Base-by-base conservation (phyloP, 805 yeast species). In the Ogataea degrootiae region DNA sequence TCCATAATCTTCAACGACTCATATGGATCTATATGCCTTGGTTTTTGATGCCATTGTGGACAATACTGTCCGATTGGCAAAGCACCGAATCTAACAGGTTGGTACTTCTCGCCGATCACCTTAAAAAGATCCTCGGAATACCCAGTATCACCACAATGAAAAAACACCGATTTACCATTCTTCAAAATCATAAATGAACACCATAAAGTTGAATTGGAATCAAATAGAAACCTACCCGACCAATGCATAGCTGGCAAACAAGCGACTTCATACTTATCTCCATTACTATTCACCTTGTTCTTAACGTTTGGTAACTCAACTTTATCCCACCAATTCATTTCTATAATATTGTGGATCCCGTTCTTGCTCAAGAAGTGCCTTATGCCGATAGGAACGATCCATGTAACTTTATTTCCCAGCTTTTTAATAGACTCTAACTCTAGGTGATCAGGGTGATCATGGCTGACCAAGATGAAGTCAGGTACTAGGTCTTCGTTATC, bases 201-300 rank as follows among this genome's bases (percentile, higher is more conserved):
- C 98, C 98, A 92, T 44, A 92, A 69, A 0, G 95, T 78, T 22
- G 71, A 69, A 65, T 92, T 92, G 2, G 95, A 77, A 63, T 92
- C 98, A 17, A 82, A 60, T n/a, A 91, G 65, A 34, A 77, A 76
- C 35, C 97, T 69, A 0, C 98, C 98, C 1, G 96, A 86, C 98
- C 98, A 92, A 66, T 92, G 98, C 95, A 85, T 85, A 0, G 97
- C 89, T 0, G 98, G 98, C 0, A 94, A 77, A 64, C 97, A 87
- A 1, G 87, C 91, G 16, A 92, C 72, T 55, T 87, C 90, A 70
- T 85, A 90, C 6, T 71, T 71, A 49, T 82, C 82, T 19, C 36
- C 31, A 17, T 59, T 55, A 9, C 54, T 47, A 34, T 39, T 34
- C 17, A 16, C 26, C 4, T 21, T 34, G n/a, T 39, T 39, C 11